phyloP scores from a whole-genome alignment of 2,329 filamentous ascomycete species.

The Beauveria pseudobassiana region DNA sequence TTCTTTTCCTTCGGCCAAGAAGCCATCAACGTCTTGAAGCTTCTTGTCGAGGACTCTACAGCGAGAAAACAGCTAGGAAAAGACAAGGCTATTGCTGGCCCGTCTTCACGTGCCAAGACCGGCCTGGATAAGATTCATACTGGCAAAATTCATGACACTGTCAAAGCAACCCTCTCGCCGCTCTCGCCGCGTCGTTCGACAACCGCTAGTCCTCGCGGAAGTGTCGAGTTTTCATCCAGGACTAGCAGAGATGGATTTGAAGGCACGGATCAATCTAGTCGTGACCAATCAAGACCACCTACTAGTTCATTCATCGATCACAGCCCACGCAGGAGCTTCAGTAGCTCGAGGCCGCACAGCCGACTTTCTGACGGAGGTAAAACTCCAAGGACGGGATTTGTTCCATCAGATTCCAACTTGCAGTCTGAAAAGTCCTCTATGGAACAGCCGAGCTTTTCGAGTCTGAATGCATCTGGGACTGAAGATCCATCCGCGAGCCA shows the following conservation, averaged over 20 bases:
- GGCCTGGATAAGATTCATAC: constrained; percentile 27
- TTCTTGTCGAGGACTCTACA: constrained; percentile 60
- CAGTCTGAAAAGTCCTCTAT: constrained; percentile 50
- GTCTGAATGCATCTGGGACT: constrained; percentile 57
- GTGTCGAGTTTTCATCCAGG: constrained; percentile 41
- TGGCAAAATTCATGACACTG: constrained; percentile 43
- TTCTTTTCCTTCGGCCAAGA: constrained; percentile 85
- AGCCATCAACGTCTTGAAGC: constrained; percentile 69
- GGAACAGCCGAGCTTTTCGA: constrained; percentile 69
- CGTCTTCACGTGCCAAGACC: constrained; percentile 19
- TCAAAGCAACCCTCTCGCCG: constrained; percentile 54
- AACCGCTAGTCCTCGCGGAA: constrained; percentile 46
- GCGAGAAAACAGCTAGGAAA: constrained; percentile 13
- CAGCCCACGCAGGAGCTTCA: constrained; percentile 54
- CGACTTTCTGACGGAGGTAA: constrained; percentile 33
- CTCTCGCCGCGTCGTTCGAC: constrained; percentile 34
- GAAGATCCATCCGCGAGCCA: constrained; percentile 86
- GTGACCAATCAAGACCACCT: constrained; percentile 34
- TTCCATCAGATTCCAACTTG: constrained; percentile 68
- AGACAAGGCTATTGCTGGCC: constrained; percentile 16
- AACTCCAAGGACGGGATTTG: constrained; percentile 37
- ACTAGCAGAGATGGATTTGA: constrained; percentile 48
- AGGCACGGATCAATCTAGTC: constrained; percentile 40
- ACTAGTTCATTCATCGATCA: constrained; percentile 34
- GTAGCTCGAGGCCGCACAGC: constrained; percentile 46